Percentiles rank a stretch among this genome's conserved stretches.
Conservation (phyloP, 2,329 filamentous ascomycete genomes). For the Diaporthe helianthi region DNA sequence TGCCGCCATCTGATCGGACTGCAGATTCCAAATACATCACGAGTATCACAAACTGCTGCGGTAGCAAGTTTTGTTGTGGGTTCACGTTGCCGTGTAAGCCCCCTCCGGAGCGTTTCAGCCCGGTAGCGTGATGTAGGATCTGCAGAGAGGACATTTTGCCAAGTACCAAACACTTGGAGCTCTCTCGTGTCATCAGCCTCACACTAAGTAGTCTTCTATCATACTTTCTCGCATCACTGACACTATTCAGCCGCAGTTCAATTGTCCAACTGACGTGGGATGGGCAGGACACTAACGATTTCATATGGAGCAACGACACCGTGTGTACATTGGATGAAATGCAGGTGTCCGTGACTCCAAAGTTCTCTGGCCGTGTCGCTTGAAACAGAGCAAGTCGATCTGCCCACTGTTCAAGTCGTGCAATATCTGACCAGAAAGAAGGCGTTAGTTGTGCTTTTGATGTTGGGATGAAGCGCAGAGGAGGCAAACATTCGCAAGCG, state of each 20-base stretch:
- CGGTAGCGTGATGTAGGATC: background rate
- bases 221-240: background rate
- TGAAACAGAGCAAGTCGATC: background rate
- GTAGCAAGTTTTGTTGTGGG: background rate
- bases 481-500: too few species aligned
- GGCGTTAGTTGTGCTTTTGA: background rate
- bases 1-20: background rate
- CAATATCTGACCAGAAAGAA: background rate
- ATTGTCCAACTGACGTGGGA: too few species aligned
- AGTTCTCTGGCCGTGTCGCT: background rate
- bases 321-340: background rate
- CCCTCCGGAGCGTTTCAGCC: too few species aligned
- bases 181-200: background rate
- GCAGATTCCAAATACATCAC: background rate
- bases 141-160: background rate
- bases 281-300: background rate
- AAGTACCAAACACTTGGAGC: background rate
- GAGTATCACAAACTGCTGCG: background rate
- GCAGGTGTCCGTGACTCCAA: background rate
- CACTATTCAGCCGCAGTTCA: background rate
- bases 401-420: background rate
- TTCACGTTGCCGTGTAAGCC: too few species aligned
- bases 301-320: background rate
- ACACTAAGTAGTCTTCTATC: background rate
- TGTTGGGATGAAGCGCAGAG: too few species aligned